phyloP scores from a whole-genome alignment of 1,284 basidiomycete genomes.

The Ustilago cynodontis region DNA sequence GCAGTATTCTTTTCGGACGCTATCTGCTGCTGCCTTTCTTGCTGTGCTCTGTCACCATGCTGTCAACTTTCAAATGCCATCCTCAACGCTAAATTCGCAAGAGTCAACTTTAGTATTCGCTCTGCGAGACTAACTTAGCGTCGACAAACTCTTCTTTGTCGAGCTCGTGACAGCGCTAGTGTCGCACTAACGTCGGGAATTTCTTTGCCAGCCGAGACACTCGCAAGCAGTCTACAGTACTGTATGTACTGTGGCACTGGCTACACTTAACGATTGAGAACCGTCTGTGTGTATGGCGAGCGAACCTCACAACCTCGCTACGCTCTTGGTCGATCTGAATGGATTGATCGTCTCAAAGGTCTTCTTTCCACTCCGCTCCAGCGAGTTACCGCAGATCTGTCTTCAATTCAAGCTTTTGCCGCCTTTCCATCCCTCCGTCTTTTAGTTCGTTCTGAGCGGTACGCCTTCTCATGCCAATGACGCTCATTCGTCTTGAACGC shows the following conservation, averaged over 20 bases:
- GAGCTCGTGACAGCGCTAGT: neutral
- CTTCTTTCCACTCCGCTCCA: neutral
- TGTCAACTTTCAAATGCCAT: neutral
- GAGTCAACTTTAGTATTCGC: neutral
- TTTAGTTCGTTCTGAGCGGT: neutral
- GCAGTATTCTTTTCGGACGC: no score
- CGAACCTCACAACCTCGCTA: neutral
- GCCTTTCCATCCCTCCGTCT: no score
- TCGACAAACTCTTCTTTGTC: neutral
- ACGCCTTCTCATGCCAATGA: constrained; percentile 5
- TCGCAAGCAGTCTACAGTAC: neutral
- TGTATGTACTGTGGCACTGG: no score
- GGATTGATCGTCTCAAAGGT: neutral
- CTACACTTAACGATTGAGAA: no score
- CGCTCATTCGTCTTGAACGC: neutral
- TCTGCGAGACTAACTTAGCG: neutral
- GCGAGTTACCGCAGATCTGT: neutral
- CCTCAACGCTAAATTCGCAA: neutral
- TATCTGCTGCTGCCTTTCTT: no score
- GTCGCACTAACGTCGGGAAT: constrained; percentile 3
- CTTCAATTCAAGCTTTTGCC: neutral
- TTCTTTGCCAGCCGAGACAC: neutral
- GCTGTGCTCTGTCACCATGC: neutral
- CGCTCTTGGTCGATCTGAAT: neutral
- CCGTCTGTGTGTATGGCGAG: no score